A percentile compares a stretch with the other conserved stretches of the same genome.
Evolutionary conservation across 2,329 filamentous ascomycete species (phyloP).

Genomic region (Colletotrichum nymphaeae): DNA sequence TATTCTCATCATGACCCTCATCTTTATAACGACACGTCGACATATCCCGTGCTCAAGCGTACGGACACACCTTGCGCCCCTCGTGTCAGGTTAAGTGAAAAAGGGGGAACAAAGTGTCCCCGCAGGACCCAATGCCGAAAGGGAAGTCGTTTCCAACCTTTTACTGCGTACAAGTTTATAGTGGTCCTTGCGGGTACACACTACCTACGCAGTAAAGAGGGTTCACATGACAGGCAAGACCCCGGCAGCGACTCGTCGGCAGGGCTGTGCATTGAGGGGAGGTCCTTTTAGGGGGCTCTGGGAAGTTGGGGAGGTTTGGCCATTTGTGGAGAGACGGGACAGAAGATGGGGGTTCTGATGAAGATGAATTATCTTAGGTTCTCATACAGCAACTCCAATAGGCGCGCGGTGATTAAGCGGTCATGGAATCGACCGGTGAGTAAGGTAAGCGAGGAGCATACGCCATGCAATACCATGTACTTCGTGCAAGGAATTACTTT

Average conservation of each 20-base stretch:
- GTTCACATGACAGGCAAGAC: background rate
- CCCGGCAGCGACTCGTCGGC: background rate
- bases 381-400: background rate
- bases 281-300: slow-evolving; percentile 12
- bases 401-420: background rate
- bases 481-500: background rate
- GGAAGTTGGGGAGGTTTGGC: background rate
- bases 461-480: background rate
- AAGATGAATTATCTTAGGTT: no score
- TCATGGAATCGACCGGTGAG: no score
- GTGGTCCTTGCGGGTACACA: background rate
- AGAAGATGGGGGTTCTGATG: background rate
- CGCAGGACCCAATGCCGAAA: background rate
- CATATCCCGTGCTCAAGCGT: background rate
- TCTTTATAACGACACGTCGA: background rate
- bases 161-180: background rate
- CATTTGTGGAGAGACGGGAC: background rate
- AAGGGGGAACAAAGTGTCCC: background rate
- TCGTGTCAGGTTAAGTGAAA: slow-evolving; percentile 13
- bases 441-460: background rate
- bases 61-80: background rate
- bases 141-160: background rate
- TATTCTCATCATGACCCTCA: background rate
- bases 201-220: background rate
- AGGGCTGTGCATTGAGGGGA: slow-evolving; percentile 27